Evolutionary conservation across 148 eudicot genomes (phyloP).

Genomic region (Chenopodium album): DNA sequence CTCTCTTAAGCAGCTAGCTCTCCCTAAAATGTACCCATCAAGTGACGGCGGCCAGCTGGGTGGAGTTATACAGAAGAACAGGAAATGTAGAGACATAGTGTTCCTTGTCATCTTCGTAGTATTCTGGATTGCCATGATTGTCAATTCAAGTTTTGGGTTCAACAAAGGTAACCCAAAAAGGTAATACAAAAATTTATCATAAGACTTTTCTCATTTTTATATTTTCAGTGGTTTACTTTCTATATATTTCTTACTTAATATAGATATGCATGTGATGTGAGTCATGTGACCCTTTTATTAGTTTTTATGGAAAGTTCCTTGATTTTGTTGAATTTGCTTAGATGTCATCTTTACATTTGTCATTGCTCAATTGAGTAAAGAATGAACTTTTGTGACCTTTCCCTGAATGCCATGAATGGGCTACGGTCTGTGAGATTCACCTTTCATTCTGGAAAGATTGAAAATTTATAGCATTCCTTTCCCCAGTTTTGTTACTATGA

Average conservation of each 20-base stretch:
- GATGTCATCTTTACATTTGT: neutral
- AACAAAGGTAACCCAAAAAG: conserved; percentile 90
- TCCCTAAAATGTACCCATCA: conserved; percentile 57
- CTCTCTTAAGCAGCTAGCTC: conserved; percentile 24
- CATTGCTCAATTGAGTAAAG: neutral
- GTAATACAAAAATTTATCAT: conserved; percentile 27
- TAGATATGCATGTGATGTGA: conserved; percentile 12
- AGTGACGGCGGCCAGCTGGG: conserved; percentile 58
- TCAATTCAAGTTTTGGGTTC: conserved; percentile 92
- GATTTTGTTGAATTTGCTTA: neutral
- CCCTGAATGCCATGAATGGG: conserved; percentile 3
- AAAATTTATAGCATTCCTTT: neutral
- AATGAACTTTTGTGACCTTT: neutral
- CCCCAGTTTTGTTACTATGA: neutral
- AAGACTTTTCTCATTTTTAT: conserved; percentile 1
- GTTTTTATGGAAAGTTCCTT: conserved; percentile 7
- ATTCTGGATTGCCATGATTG: conserved; percentile 97
- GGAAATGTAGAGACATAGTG: conserved; percentile 88
- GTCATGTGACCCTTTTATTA: neutral
- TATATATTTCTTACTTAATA: neutral
- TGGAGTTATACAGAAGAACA: conserved; percentile 75
- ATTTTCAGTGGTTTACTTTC: conserved; percentile 25
- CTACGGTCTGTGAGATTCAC: neutral
- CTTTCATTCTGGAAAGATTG: neutral
- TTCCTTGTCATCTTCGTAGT: conserved; percentile 81